Conservation (phyloP, 352 stramenopile species). For the Nothophytophthora sp. region DNA sequence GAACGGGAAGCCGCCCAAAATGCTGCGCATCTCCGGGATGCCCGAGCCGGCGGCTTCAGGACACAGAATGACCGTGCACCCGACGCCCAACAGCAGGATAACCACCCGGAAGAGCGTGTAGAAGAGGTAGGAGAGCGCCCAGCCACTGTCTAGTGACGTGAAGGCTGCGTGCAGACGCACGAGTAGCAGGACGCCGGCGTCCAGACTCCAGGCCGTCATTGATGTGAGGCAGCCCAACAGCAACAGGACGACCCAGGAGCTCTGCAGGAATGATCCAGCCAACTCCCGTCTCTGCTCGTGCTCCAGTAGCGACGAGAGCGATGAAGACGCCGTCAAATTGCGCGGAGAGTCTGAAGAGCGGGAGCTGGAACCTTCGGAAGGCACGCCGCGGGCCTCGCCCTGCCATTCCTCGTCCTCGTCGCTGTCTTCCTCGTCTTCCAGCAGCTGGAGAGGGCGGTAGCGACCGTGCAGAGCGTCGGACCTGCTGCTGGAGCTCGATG, state of each 20-base stretch:
- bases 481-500: no score
- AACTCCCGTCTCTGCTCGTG: constrained; percentile 49
- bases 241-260: constrained; percentile 77
- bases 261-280: constrained; percentile 57
- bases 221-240: constrained; percentile 58
- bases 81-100: constrained; percentile 63
- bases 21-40: constrained; percentile 82
- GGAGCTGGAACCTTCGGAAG: constrained; percentile 1
- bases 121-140: constrained; percentile 58
- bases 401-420: constrained; percentile 28
- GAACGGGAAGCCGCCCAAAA: constrained; percentile 70
- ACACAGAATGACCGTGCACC: constrained; percentile 59
- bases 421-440: constrained; percentile 19
- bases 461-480: constrained; percentile 8
- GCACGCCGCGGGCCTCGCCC: constrained; percentile 14
- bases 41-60: constrained; percentile 67
- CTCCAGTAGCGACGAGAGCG: constrained; percentile 36
- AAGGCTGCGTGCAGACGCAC: constrained; percentile 38
- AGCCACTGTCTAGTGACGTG: constrained; percentile 45
- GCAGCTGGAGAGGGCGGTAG: constrained; percentile 30
- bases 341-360: constrained; percentile 3
- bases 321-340: constrained; percentile 22
- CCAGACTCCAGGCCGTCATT: constrained; percentile 64
- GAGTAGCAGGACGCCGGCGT: constrained; percentile 57
- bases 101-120: constrained; percentile 60